Evolutionary conservation across 2,329 filamentous ascomycete genomes (phyloP), one percentile per base, ranked within the genome.

Genomic region (Trichophyton benhamiae): DNA sequence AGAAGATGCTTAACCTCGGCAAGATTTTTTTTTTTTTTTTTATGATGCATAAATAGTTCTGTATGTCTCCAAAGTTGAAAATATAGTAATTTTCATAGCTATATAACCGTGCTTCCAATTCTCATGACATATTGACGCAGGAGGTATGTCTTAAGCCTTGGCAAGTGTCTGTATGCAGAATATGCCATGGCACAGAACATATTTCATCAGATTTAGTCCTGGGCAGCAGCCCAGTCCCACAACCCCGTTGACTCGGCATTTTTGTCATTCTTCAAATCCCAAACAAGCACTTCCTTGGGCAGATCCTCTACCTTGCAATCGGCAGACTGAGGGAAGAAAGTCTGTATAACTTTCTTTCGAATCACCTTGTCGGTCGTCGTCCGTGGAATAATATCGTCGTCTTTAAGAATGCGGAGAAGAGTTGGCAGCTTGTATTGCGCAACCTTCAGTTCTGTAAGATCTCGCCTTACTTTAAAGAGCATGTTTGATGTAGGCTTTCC

Each of bases 391-490:
- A 60, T 46, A n/a, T 65, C 63, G 3, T 53, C 60, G 5, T 62
- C 36, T 33, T 48, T 11, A 13, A 65, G 60, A 36, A 65, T 30
- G 22, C 63, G 61, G 15, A 65, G 42, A 17, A 65, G 61, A 11
- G 63, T 41, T 38, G 63, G 63, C 3, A 65, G 49, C 57, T 65
- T 61, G 15, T 59, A 63, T 11, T 20, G 25, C 9, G 48, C 27
- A 9, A 63, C 27, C 9, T 55, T 48, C n/a, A 36, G 8, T 3
- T 53, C 57, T n/a, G 59, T 44, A 25, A 65, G 62, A 30, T 65
- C 61, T 13, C 46, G 27, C 41, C 63, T 60, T 41, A 65, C 27
- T 25, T 46, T 62, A n/a, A 38, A 41, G 7, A 64, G 63, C 22
- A 57, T 53, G n/a, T 63, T 25, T 17, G 33, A 13, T 38, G n/a